Percentiles rank a stretch among this genome's conserved stretches.
These are phyloP conservation scores for Rhizophlyctis rosea DNA, from an alignment of 192 early-diverging fungal genomes.

Conservation along the genomic window DNA sequence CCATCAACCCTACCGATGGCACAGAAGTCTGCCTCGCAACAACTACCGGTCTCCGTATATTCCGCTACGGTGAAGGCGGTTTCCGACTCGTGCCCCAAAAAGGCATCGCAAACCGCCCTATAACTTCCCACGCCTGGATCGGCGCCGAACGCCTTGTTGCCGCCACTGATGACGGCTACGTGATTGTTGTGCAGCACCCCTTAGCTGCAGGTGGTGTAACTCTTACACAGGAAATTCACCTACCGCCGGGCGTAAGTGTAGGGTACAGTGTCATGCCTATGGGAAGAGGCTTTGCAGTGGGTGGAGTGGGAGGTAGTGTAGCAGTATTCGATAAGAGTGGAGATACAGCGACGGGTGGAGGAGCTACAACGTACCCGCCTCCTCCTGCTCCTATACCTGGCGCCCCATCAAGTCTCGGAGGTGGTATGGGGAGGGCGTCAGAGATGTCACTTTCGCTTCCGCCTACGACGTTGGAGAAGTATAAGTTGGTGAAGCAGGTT, in stretches of 20 bases:
- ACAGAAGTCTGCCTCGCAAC: constrained; percentile 37
- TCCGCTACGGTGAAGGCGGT: constrained; percentile 42
- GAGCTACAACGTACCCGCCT: too few relatives aligned
- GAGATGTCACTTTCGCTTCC: too few relatives aligned
- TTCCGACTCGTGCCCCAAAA: too few relatives aligned
- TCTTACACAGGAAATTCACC: constrained; percentile 16
- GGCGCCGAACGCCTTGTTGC: constrained; percentile 11
- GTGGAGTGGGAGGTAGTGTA: constrained; percentile 30
- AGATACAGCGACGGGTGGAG: constrained; percentile 15
- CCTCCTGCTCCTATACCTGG: too few relatives aligned
- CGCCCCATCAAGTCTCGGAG: too few relatives aligned
- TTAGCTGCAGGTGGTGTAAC: too few relatives aligned
- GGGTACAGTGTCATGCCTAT: constrained; percentile 17
- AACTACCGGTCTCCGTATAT: constrained; percentile 30
- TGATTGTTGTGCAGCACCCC: constrained; percentile 34
- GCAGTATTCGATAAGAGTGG: constrained; percentile 25
- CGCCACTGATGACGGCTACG: constrained; percentile 27
- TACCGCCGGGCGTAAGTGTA: neutral
- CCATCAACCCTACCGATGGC: constrained; percentile 45
- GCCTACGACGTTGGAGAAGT: too few relatives aligned
- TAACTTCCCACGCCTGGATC: constrained; percentile 11
- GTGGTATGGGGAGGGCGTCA: too few relatives aligned
- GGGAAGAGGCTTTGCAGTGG: constrained; percentile 36
- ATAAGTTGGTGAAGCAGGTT: neutral
- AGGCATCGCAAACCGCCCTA: neutral